Evolutionary conservation across 78 protist genomes (phyloP).

Genomic region (Chrysochromulina tobinii): DNA sequence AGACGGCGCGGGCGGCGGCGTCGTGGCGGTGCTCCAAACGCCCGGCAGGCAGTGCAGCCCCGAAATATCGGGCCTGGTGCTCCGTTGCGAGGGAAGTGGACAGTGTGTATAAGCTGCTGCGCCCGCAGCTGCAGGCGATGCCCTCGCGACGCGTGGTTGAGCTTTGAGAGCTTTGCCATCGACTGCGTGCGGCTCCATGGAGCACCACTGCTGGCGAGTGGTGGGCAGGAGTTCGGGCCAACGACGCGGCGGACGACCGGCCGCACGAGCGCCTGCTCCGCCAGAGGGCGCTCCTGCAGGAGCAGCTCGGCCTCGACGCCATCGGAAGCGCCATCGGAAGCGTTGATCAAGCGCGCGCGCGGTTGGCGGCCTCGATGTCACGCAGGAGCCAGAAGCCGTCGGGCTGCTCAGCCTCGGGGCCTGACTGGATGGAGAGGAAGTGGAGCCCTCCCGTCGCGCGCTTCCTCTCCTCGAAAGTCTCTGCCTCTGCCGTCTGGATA

Average conservation of each 20-base stretch:
- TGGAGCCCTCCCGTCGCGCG: background rate
- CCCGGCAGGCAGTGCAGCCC: no score
- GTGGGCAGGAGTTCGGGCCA: background rate
- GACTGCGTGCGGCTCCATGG: background rate
- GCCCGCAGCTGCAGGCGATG: no score
- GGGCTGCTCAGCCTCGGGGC: background rate
- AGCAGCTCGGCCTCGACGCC: background rate
- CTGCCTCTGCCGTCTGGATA: background rate
- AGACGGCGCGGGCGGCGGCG: no score
- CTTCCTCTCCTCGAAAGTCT: background rate
- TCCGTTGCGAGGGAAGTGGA: no score
- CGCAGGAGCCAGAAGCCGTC: conserved; percentile 16
- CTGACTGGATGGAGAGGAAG: conserved; percentile 1
- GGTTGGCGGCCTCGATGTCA: background rate
- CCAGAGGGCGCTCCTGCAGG: background rate
- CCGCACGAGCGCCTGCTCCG: background rate
- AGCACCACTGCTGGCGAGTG: background rate
- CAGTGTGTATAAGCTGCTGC: no score
- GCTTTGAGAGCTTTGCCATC: background rate
- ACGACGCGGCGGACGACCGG: background rate
- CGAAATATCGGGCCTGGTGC: no score
- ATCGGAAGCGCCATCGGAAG: background rate
- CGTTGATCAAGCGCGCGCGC: background rate
- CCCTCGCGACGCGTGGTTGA: background rate
- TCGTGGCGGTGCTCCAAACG: no score